Conservation (phyloP, 2,329 filamentous ascomycete genomes). For the Penicillium sp. region DNA sequence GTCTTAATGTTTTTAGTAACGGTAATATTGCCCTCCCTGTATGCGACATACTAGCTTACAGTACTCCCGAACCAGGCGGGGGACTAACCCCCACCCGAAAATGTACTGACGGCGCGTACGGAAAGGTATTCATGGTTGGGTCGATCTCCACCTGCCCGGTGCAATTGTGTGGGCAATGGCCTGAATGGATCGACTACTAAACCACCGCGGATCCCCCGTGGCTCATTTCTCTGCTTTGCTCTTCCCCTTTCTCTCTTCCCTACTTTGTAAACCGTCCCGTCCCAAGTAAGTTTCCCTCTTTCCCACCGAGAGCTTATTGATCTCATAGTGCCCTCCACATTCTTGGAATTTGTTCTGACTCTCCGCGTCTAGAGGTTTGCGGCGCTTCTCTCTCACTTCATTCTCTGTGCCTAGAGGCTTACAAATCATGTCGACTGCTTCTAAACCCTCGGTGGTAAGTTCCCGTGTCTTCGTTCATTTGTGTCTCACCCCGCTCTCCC, state of each 20-base stretch:
- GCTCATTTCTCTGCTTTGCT: not conserved
- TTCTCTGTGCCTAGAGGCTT: not conserved
- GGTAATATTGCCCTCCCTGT: not conserved
- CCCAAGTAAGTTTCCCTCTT: not conserved
- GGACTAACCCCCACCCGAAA: not conserved
- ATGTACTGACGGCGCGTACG: not conserved
- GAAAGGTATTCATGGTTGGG: not conserved
- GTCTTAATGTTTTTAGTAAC: not conserved
- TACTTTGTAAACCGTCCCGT: conserved; percentile 1
- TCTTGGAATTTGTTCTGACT: not conserved
- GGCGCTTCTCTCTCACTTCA: not conserved
- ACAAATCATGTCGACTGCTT: conserved; percentile 40
- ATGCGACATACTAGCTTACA: not conserved
- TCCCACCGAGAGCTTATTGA: conserved; percentile 6
- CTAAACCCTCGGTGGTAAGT: conserved; percentile 44
- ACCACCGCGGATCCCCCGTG: conserved; percentile 9
- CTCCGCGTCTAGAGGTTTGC: conserved; percentile 1
- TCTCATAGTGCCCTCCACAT: not conserved
- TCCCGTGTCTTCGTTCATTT: not conserved
- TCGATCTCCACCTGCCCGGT: conserved; percentile 1
- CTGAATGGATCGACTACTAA: conserved; percentile 10
- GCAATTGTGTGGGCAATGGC: conserved; percentile 1
- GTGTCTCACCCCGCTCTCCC: not conserved
- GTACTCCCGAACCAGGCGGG: not conserved
- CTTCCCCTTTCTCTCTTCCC: not conserved